Evolutionary conservation across 768 basidiomycete genomes (phyloP).

Genomic region (Roridomyces roridus): DNA sequence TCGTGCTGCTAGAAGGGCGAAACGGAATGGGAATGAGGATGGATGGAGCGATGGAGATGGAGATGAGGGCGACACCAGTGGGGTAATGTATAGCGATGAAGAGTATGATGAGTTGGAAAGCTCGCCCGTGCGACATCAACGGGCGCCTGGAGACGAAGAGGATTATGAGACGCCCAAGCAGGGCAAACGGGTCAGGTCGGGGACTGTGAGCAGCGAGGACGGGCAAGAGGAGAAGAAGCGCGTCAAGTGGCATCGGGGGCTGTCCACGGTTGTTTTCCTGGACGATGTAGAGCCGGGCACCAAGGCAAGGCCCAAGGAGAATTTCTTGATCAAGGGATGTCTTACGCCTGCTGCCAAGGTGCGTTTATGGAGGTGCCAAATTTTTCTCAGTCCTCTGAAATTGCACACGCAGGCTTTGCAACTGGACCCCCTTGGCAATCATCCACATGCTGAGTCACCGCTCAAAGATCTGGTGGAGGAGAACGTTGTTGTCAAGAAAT

Average conservation of each 20-base stretch:
- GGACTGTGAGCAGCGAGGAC: conserved; percentile 37
- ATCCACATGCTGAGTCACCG: conserved; percentile 61
- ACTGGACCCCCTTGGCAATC: conserved; percentile 77
- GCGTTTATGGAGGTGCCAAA: conserved; percentile 20
- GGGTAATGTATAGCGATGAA: conserved; percentile 29
- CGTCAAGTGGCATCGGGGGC: conserved; percentile 80
- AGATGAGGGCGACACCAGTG: conserved; percentile 37
- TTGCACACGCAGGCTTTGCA: conserved; percentile 51
- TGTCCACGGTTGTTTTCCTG: conserved; percentile 65
- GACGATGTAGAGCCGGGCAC: conserved; percentile 66
- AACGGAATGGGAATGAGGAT: conserved; percentile 49
- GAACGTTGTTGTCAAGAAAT: conserved; percentile 76
- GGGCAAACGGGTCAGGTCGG: conserved; percentile 47
- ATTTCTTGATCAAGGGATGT: conserved; percentile 62
- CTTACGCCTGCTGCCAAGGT: conserved; percentile 75
- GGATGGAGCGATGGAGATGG: conserved; percentile 30
- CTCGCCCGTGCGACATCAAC: conserved; percentile 46
- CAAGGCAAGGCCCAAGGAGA: conserved; percentile 48
- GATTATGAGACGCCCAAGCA: conserved; percentile 74
- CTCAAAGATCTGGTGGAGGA: conserved; percentile 64
- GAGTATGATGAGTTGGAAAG: conserved; percentile 15
- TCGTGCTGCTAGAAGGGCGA: conserved; percentile 67
- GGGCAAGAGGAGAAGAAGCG: conserved; percentile 49
- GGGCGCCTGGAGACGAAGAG: conserved; percentile 83
- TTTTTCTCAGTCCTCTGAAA: too few species aligned